Conservation (phyloP, 345 rosid genomes). For the Gossypium thurberi region DNA sequence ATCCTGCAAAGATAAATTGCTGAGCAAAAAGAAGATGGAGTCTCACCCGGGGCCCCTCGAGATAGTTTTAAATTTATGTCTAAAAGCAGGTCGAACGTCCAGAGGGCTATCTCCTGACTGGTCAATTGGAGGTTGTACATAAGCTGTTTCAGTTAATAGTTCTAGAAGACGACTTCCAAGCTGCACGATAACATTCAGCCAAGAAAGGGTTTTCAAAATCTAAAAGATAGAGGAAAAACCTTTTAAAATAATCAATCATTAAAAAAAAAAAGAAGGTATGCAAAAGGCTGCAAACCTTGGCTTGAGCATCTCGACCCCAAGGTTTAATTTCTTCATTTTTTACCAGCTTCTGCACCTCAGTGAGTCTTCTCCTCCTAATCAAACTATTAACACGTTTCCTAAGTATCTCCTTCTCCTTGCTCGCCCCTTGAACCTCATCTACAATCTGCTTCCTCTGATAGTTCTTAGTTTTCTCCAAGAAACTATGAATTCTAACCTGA, state of each 20-base stretch:
- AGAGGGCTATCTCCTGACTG: conserved; percentile 67
- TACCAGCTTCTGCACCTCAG: conserved; percentile 64
- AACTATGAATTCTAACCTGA: conserved; percentile 74
- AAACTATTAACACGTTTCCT: conserved; percentile 71
- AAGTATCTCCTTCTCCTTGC: conserved; percentile 54
- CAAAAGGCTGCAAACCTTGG: conserved; percentile 52
- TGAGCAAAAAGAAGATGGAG: neutral
- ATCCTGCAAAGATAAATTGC: neutral
- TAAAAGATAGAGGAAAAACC: conserved; percentile 4
- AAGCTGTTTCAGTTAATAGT: conserved; percentile 73
- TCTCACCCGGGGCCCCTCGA: conserved; percentile 57
- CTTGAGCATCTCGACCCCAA: conserved; percentile 84
- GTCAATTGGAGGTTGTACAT: conserved; percentile 69
- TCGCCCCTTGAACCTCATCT: conserved; percentile 34
- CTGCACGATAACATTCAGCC: conserved; percentile 36
- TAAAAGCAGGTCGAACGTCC: conserved; percentile 90
- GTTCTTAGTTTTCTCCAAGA: conserved; percentile 64
- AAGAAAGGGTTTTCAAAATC: conserved; percentile 8
- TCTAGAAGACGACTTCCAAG: conserved; percentile 83
- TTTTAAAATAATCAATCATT: conserved; percentile 6
- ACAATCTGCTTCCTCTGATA: conserved; percentile 36
- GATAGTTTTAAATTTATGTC: conserved; percentile 56
- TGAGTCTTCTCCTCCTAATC: conserved; percentile 58
- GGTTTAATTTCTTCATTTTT: conserved; percentile 60
- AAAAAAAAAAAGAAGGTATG: neutral